Base-by-base conservation (phyloP, 176 grass and related monocot genomes). In the Pontederia crassipes region DNA sequence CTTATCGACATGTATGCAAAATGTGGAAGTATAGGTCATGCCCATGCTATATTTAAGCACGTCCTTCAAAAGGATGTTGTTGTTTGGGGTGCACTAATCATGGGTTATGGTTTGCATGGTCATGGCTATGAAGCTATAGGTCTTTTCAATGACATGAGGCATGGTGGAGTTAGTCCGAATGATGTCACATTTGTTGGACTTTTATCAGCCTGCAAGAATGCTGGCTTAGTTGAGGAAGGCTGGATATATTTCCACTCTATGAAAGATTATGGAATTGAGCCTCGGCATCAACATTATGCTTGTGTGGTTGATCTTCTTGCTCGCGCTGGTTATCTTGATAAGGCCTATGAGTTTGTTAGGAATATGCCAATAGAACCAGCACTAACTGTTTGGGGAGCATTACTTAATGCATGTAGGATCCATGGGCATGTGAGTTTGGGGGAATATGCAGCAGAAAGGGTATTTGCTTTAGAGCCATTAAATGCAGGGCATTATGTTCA, bases 401-500 rank as follows among this genome's bases (percentile, higher is more conserved):
- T 92, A 46, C 74, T 92, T 17, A 75, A 78, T 4, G 82, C 76
- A 49, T 92, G 88, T 64, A 92, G 78, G 74, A 81, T 81, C 53
- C 68, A 87, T 5, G 58, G 59, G 17, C 45, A 83, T 57, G 60
- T 92, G 56, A 48, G 62, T 10, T 69, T 92, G 45, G 83, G 83
- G 51, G 77, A 76, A 61, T 55, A 54, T 17, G 83, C 80, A 18
- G 88, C 77, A 0, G 64, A 73, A 0, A 73, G 58, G 26, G 86
- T 92, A 32, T 92, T 92, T 75, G 65, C 82, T 63, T 47, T 87
- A 28, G 80, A 83, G 58, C 70, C 76, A 47, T 83, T 65, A 12
- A 83, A 86, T 48, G 71, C 77, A 8, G 83, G 88, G 58, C 88
- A 87, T 20, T 87, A 92, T 55, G 83, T 92, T 49, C 83, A 92